phyloP scores from a whole-genome alignment of 139 green algal species.

The Choricystis sp. region DNA sequence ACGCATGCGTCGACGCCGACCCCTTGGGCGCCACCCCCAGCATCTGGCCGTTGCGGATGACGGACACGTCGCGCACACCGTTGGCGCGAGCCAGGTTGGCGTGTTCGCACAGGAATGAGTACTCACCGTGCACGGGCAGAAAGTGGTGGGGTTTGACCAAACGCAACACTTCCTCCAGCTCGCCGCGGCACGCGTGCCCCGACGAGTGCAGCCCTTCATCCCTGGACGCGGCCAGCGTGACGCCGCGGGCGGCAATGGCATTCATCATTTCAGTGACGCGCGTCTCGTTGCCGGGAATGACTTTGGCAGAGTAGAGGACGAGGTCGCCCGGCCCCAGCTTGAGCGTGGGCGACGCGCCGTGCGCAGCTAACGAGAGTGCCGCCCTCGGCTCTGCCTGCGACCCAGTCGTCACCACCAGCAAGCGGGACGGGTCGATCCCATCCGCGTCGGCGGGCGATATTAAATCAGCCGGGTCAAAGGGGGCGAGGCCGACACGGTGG shows the following conservation, averaged over 20 bases:
- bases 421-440: constrained; percentile 53
- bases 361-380: constrained; percentile 66
- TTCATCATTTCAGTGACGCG: constrained; percentile 94
- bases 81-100: constrained; percentile 30
- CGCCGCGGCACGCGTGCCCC: constrained; percentile 64
- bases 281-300: constrained; percentile 68
- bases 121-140: constrained; percentile 95
- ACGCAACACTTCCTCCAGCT: constrained; percentile 77
- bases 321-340: constrained; percentile 70
- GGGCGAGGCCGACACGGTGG: constrained; percentile 40
- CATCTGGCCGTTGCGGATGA: constrained; percentile 97
- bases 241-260: constrained; percentile 51
- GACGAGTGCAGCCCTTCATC: constrained; percentile 71
- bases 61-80: constrained; percentile 44
- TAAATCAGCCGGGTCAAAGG: constrained; percentile 60
- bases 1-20: background rate
- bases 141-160: constrained; percentile 93
- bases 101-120: constrained; percentile 85
- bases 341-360: constrained; percentile 42
- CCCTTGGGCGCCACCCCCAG: constrained; percentile 45
- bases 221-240: constrained; percentile 53
- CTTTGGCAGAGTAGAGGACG: constrained; percentile 84
- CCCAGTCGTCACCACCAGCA: constrained; percentile 68
- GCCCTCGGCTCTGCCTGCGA: constrained; percentile 75
- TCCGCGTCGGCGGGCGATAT: constrained; percentile 21